Conservation (phyloP, 148 eudicot species). For the Rhododendron simsii region DNA sequence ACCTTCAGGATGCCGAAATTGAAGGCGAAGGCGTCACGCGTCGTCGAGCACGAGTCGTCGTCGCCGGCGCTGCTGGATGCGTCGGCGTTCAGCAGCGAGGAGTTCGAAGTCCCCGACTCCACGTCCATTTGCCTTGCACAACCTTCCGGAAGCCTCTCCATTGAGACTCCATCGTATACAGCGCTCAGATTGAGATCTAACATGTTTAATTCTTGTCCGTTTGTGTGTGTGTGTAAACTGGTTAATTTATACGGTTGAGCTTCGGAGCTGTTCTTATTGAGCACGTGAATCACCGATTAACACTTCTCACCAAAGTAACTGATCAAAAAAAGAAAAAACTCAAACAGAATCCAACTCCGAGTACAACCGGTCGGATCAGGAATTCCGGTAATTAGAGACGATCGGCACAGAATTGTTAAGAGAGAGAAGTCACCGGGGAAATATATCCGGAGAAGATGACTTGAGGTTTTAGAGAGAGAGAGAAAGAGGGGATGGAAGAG, state of each 20-base stretch:
- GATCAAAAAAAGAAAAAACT: neutral
- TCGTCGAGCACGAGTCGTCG: constrained; percentile 20
- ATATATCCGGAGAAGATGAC: neutral
- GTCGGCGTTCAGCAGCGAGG: constrained; percentile 38
- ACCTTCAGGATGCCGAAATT: constrained; percentile 37
- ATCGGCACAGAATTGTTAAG: neutral
- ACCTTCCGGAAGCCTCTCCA: neutral
- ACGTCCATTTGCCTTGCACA: constrained; percentile 16
- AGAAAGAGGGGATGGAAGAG: neutral
- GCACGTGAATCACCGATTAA: neutral
- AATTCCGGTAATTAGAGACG: neutral
- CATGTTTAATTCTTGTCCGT: neutral
- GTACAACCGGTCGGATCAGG: neutral
- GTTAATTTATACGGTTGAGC: neutral
- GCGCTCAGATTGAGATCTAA: constrained; percentile 15
- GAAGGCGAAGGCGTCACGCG: constrained; percentile 18
- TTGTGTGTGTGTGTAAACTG: neutral
- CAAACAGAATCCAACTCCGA: neutral
- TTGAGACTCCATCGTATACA: neutral
- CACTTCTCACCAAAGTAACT: neutral
- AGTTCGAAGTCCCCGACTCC: constrained; percentile 32
- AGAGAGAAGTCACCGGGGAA: neutral
- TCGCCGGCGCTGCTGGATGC: constrained; percentile 34
- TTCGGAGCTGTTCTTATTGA: neutral
- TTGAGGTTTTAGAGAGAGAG: neutral